Base-by-base conservation (phyloP, 768 basidiomycete species). In the Suillus subalutaceus region DNA sequence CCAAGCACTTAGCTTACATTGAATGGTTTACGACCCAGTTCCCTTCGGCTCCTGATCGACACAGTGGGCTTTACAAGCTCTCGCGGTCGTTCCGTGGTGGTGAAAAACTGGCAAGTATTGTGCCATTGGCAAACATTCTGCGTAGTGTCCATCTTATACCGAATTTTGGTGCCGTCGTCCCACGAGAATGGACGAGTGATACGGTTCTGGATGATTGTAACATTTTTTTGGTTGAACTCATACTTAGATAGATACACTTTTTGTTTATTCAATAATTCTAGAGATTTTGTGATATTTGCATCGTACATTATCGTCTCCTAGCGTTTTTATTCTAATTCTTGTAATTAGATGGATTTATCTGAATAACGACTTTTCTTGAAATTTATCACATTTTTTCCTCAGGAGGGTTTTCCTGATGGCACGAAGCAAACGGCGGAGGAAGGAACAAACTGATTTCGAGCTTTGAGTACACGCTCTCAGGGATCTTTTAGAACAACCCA, bases 21-120 rank as follows among this genome's bases (percentile, higher is more conserved):
- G 57, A 65, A 6, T 66, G 63, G 73, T 65, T 63, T 68, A 64
- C 69, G 71, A n/a, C n/a, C 41, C 73, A 70, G n/a, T 72, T 64
- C 71, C 1, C 44, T 6, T 73, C 70, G 57, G 65, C 35, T 30
- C 73, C 72, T 12, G 68, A 78, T 37, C 53, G 15, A 0, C 66
- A 73, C 59, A 70, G 71, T 50, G 50, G 60, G 0, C 26, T 80
- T 53, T 79, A 75, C 65, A 72, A 72, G 52, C 57, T 81, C 1
- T 64, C 69, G 20, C 44, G 7, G 7, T 46, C 44, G 6, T 46
- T 46, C 0, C 44, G 3, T 46, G 44, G 44, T 46, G 44, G 44
- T 3, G 20, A 6, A 46, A 46, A 46, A 82, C 80, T 41, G 1
- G 62, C 38, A 35, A 56, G 37, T 10, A 67, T 76, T 23, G 64